phyloP scores from a whole-genome alignment of 2,329 filamentous ascomycete genomes.

The Podosphaera fusca region DNA sequence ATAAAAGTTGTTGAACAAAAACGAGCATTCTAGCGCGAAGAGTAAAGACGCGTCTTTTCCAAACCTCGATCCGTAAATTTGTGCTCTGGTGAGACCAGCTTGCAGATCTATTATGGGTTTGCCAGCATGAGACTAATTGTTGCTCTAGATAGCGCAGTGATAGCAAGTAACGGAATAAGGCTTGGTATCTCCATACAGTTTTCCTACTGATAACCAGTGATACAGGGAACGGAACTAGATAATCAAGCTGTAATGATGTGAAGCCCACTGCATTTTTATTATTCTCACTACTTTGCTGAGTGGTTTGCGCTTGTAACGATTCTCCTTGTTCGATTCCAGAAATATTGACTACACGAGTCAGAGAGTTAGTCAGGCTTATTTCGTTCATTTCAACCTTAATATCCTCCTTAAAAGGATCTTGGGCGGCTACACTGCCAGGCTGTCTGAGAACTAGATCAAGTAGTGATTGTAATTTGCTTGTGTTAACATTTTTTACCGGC shows the following conservation, averaged over 20 bases:
- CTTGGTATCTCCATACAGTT: slow-evolving; percentile 89
- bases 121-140: slow-evolving; percentile 70
- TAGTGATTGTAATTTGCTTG: slow-evolving; percentile 77
- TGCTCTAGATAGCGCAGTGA: slow-evolving; percentile 77
- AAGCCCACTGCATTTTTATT: slow-evolving; percentile 79
- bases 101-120: slow-evolving; percentile 59
- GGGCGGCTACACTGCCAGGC: slow-evolving; percentile 74
- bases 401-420: slow-evolving; percentile 95
- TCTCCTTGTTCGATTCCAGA: slow-evolving; percentile 86
- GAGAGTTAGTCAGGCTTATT: slow-evolving; percentile 70
- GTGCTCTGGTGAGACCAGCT: slow-evolving; percentile 67
- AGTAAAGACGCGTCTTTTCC: slow-evolving; percentile 86
- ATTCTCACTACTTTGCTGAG: slow-evolving; percentile 42
- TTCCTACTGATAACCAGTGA: slow-evolving; percentile 90
- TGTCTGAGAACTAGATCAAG: slow-evolving; percentile 94
- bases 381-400: slow-evolving; percentile 97
- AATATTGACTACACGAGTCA: slow-evolving; percentile 92
- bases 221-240: slow-evolving; percentile 80
- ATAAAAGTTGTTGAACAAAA: slow-evolving; percentile 88
- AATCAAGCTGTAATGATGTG: slow-evolving; percentile 83
- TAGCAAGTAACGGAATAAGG: slow-evolving; percentile 81
- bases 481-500: slow-evolving; percentile 70
- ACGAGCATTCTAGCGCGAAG: slow-evolving; percentile 84
- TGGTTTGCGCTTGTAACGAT: slow-evolving; percentile 47
- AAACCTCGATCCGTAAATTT: slow-evolving; percentile 54